Percentiles rank a stretch among this genome's conserved stretches.
Evolutionary conservation across 2,329 filamentous ascomycete genomes (phyloP).

Genomic region (Aureobasidium sp.): DNA sequence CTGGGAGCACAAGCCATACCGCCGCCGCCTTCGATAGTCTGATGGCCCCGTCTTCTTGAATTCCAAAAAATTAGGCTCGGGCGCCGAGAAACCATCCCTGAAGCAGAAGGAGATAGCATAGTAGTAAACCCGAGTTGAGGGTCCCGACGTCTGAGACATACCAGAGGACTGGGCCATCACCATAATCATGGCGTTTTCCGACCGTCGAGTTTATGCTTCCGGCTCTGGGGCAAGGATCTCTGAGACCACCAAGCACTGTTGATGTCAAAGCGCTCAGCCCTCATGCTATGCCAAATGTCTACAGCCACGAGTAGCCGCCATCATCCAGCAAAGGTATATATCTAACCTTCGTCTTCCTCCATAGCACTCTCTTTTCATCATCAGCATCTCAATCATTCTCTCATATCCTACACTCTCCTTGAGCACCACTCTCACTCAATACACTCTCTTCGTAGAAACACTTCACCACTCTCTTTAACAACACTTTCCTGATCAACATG

Average conservation of each 20-base stretch:
- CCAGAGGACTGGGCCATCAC: not conserved
- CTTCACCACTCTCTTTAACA: not conserved
- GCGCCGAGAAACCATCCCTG: not conserved
- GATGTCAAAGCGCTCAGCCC: slow-evolving; percentile 4
- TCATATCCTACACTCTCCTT: slow-evolving; percentile 1
- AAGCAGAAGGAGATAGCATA: not conserved
- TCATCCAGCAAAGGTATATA: not conserved
- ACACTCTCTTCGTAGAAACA: slow-evolving; percentile 2
- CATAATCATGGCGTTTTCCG: not conserved
- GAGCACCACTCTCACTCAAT: slow-evolving; percentile 1
- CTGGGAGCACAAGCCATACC: not conserved
- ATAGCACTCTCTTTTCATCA: slow-evolving; percentile 6
- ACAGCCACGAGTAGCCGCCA: not conserved
- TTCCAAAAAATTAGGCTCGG: not conserved
- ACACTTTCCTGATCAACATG: slow-evolving; percentile 3
- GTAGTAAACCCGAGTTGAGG: not conserved
- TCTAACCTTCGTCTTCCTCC: slow-evolving; percentile 1
- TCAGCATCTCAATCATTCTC: slow-evolving; percentile 11
- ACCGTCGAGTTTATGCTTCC: not conserved
- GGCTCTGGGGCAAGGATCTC: not conserved
- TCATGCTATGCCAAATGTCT: not conserved
- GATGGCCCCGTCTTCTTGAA: not conserved
- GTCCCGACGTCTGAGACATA: slow-evolving; percentile 5
- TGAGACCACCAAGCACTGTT: not conserved
- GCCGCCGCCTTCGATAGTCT: slow-evolving; percentile 4